Conservation (phyloP, 192 early-diverging fungal species). For the Umbelopsis sp. region DNA sequence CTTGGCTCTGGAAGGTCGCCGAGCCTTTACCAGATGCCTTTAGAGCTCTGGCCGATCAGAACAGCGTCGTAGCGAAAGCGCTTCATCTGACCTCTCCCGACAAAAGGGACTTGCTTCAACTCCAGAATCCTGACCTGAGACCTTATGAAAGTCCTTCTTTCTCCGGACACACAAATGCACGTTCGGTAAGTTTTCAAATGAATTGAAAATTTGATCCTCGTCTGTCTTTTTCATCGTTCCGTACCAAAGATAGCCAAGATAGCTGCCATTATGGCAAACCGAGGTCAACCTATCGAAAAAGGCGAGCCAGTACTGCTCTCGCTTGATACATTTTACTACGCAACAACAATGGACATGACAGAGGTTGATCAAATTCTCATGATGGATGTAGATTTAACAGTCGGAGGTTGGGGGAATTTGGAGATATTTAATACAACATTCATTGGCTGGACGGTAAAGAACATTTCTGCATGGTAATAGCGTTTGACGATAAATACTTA, state of each 20-base stretch:
- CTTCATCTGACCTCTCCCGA: not conserved
- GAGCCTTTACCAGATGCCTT: not conserved
- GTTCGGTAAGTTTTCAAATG: slow-evolving; percentile 33
- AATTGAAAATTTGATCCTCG: not conserved
- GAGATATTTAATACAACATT: not conserved
- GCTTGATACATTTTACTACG: slow-evolving; percentile 26
- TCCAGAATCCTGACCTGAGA: not conserved
- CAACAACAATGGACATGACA: slow-evolving; percentile 9
- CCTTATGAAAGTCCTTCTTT: slow-evolving; percentile 47
- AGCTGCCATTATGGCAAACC: slow-evolving; percentile 63
- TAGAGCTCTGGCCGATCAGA: not conserved
- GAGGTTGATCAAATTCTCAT: slow-evolving; percentile 19
- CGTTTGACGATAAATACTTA: slow-evolving; percentile 4
- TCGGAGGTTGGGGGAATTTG: slow-evolving; percentile 38
- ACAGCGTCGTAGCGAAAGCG: not conserved
- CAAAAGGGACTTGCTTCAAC: not conserved
- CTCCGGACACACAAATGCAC: slow-evolving; percentile 58
- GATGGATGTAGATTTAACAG: slow-evolving; percentile 26
- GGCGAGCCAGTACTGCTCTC: slow-evolving; percentile 28
- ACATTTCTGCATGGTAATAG: not conserved
- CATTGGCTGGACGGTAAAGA: slow-evolving; percentile 1
- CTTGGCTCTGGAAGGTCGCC: not conserved
- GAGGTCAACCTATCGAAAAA: slow-evolving; percentile 39
- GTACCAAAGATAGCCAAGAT: slow-evolving; percentile 53
- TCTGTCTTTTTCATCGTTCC: not conserved